Base-by-base conservation (phyloP, 768 basidiomycete genomes). In the Aureoboletus auriporus region DNA sequence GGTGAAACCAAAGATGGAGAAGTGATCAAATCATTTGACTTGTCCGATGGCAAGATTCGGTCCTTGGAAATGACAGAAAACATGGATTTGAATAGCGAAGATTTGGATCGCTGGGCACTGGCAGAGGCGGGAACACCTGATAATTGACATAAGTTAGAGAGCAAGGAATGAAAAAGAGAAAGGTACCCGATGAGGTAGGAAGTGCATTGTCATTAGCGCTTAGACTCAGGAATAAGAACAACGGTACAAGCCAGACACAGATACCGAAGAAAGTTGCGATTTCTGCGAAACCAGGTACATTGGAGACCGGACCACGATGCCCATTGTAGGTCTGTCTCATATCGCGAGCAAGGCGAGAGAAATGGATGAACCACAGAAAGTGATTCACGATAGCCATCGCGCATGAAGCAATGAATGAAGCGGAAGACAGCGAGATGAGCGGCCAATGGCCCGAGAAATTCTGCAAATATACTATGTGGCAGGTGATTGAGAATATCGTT, bases 151-250 rank as follows among this genome's bases (percentile, higher is more conserved):
- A 2, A 49, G 46, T 47, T 10, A 12, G 34, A 42, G 28, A 10
- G 1, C 17, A 17, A 29, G 27, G 16, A 12, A 34, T 6, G n/a
- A 8, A 45, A 27, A 31, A 5, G 31, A 29, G 41, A 33, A 51
- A 56, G 62, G 50, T 61, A 80, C 82, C 73, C 27, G 78, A 64
- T n/a, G 83, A 78, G 20, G 75, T 75, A 6, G 96, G 96, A 13
- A 98, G 76, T 2, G 94, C 91, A 60, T 98, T 92, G 64, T 99
- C 96, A 55, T 97, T 98, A 13, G 96, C 95, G 53, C 91, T 94
- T 44, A 99, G 73, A 61, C 93, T 95, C 49, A 99, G 72, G 75
- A 99, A 99, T 29, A 99, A 70, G 69, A 95, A 99, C 28, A 99
- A 68, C 3, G 96, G 96, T 8, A 87, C 80, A 27, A 87, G 78